Evolutionary conservation across 2,329 filamentous ascomycete species (phyloP), one percentile per base, ranked within the genome.

Genomic region (Fusarium drepaniforme): DNA sequence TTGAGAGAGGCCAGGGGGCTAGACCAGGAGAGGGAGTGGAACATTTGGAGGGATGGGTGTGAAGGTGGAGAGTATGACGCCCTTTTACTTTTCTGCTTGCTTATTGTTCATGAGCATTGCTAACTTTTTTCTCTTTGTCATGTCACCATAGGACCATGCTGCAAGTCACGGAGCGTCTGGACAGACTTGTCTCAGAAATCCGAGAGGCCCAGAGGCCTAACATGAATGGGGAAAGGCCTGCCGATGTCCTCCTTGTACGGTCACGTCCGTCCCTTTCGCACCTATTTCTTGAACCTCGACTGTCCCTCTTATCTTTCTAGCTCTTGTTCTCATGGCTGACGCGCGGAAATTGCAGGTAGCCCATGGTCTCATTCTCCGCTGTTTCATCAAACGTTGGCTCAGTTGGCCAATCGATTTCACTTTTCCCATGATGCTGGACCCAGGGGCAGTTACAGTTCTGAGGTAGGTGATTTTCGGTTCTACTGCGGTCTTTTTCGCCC

Each of bases 11-110:
- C 84, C 66, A 81, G 83, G 11, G 88, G 88, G 0, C 80, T 90
- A 21, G 88, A 90, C 75, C 79, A 82, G 30, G 64, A 63, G 15
- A 51, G 30, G 25, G 46, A 57, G 15, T 91, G 89, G 89, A 84
- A 89, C 80, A 90, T 91, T 59, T 91, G 89, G 89, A 80, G 81
- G 15, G 88, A 90, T 82, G 89, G 89, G 0, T 91, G 89, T 79
- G 87, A 90, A 70, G 87, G 83, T 18, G 88, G 89, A 76, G 88
- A 90, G 87, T 87, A 80, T 71, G 74, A 71, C 15, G 21, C 30
- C 81, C 76, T 16, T 25, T 40, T 21, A 3, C 33, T 16, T 40
- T 13, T 38, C 53, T 13, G 7, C 16, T 18, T n/a, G 25, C 56
- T 25, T n/a, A 11, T 57, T 9, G 15, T n/a, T 11, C 8, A 38